Evolutionary conservation across 805 yeast species (phyloP).

Genomic region (Osmozyma mogii): DNA sequence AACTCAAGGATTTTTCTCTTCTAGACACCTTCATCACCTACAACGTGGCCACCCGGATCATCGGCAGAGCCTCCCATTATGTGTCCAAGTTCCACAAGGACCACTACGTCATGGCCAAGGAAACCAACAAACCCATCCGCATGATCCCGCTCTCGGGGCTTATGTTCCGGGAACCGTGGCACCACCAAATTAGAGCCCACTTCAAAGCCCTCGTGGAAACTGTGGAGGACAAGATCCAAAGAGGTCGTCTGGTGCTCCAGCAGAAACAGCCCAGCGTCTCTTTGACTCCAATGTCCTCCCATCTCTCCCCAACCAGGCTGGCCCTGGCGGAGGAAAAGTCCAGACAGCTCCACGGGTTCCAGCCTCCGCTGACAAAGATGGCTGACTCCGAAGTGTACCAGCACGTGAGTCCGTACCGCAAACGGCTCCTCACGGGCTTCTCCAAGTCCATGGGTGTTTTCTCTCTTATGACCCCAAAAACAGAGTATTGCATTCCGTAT

Average conservation of each 20-base stretch:
- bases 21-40: constrained; percentile 28
- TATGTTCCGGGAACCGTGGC: constrained; percentile 13
- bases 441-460: constrained; percentile 24
- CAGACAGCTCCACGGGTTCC: constrained; percentile 26
- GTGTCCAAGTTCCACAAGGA: constrained; percentile 18
- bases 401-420: constrained; percentile 24
- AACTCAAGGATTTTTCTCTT: constrained; percentile 27
- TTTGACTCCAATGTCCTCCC: constrained; percentile 2
- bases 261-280: neutral
- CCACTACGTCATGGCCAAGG: constrained; percentile 31
- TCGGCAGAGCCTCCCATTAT: constrained; percentile 33
- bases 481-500: constrained; percentile 19
- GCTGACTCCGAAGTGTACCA: constrained; percentile 20
- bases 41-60: constrained; percentile 32
- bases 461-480: constrained; percentile 29
- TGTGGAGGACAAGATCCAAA: constrained; percentile 20
- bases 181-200: constrained; percentile 17
- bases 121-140: constrained; percentile 25
- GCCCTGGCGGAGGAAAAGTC: constrained; percentile 12
- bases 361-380: constrained; percentile 12
- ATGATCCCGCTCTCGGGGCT: constrained; percentile 24
- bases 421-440: constrained; percentile 26
- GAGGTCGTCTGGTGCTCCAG: constrained; percentile 9
- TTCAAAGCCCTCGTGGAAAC: constrained; percentile 28
- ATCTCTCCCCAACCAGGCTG: constrained; percentile 2